Evolutionary conservation across 2,329 filamentous ascomycete species (phyloP).

Genomic region (Pseudofabraea citricarpa): DNA sequence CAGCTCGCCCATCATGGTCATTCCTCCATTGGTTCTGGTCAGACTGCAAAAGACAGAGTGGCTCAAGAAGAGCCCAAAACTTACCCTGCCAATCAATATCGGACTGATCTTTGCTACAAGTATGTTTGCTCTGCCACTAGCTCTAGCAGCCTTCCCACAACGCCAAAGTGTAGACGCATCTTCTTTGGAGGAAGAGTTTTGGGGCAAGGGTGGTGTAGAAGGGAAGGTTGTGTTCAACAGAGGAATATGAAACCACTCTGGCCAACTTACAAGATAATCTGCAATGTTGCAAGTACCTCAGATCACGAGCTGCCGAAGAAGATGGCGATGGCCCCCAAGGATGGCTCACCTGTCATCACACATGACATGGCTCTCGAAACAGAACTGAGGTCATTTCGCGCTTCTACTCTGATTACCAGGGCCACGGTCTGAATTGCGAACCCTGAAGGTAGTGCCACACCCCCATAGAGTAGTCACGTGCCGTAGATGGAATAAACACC

Average conservation of each 20-base stretch:
- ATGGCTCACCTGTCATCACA: too few relatives aligned
- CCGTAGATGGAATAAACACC: too few relatives aligned
- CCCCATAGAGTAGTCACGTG: too few relatives aligned
- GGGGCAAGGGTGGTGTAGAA: constrained; percentile 69
- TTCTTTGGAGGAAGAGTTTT: constrained; percentile 81
- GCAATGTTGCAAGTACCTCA: too few relatives aligned
- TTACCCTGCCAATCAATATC: constrained; percentile 80
- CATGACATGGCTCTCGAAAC: too few relatives aligned
- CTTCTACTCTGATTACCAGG: too few relatives aligned
- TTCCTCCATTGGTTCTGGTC: constrained; percentile 83
- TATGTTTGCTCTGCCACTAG: constrained; percentile 82
- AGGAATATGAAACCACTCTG: constrained; percentile 66
- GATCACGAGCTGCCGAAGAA: too few relatives aligned
- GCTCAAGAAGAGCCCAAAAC: constrained; percentile 70
- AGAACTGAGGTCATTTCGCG: too few relatives aligned
- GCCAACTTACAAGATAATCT: too few relatives aligned
- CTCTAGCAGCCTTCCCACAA: constrained; percentile 89
- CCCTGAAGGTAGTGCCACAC: too few relatives aligned
- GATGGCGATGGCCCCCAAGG: too few relatives aligned
- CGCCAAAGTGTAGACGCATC: constrained; percentile 74
- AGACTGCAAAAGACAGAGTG: constrained; percentile 78
- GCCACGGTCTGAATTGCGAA: too few relatives aligned
- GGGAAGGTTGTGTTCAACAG: constrained; percentile 95
- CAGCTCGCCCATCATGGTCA: constrained; percentile 93
- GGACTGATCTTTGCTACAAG: constrained; percentile 83